These are phyloP conservation scores for Debaryomycetaceae sp. DNA, from an alignment of 1,139 yeast species.

Conservation along the genomic window DNA sequence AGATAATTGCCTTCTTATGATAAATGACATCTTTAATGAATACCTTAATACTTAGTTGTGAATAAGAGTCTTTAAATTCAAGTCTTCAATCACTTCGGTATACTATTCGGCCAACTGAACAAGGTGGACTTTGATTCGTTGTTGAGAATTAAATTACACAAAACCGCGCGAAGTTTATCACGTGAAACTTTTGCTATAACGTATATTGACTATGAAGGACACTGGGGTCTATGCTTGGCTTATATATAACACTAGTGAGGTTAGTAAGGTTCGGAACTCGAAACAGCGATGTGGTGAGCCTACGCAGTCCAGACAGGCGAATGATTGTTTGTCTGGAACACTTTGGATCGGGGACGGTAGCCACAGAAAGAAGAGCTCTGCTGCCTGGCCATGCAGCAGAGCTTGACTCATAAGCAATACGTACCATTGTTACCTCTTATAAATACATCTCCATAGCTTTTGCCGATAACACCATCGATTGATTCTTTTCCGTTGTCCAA, in stretches of 20 bases:
- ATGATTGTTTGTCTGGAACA: too few relatives aligned
- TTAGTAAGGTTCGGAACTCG: not conserved
- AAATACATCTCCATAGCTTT: constrained; percentile 79
- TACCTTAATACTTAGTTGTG: not conserved
- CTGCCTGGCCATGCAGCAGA: too few relatives aligned
- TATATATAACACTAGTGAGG: constrained; percentile 39
- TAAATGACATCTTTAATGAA: constrained; percentile 59
- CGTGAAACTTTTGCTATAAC: not conserved
- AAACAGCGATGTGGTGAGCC: too few relatives aligned
- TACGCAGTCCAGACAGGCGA: too few relatives aligned
- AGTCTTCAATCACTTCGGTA: not conserved
- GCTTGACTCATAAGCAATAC: constrained; percentile 20
- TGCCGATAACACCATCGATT: constrained; percentile 52
- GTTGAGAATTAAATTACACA: not conserved
- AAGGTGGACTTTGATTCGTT: constrained; percentile 1
- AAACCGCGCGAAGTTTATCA: not conserved
- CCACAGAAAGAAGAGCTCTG: too few relatives aligned
- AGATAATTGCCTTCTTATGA: constrained; percentile 89
- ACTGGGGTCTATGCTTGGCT: constrained; percentile 31
- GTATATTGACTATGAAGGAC: not conserved
- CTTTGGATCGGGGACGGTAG: too few relatives aligned
- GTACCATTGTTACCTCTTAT: constrained; percentile 91
- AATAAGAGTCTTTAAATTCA: not conserved
- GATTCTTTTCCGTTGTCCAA: constrained; percentile 72
- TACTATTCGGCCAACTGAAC: constrained; percentile 2